Base-by-base conservation (phyloP, 768 basidiomycete species). In the Chalciporus pseudorubinellus region DNA sequence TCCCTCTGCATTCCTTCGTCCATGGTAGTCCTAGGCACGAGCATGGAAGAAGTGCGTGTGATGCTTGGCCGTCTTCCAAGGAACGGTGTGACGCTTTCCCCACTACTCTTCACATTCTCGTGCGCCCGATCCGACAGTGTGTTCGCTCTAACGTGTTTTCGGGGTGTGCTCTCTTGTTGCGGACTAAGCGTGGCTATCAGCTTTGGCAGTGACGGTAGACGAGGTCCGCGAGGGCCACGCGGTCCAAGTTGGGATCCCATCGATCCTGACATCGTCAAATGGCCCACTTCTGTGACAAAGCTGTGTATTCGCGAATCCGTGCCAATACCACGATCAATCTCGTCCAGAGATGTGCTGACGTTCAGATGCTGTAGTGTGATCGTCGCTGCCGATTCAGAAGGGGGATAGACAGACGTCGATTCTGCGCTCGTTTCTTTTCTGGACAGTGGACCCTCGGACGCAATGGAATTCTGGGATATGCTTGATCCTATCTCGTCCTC, bases 61-160 rank as follows among this genome's bases (percentile, higher is more conserved):
- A 60, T 44, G 21, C 55, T 50, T 12, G 66, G 60, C 38, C 48
- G 56, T 36, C 49, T 63, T 20, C 58, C 63, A 9, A 66, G 31
- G 51, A 70, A 68, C 7, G 68, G 63, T 38, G 19, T 56, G 39
- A 64, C 55, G 2, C 28, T n/a, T 6, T 53, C 58, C 31, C 52
- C 58, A 38, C 19, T 36, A 38, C 16, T 62, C 38, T 65, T 59
- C 22, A 72, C 62, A 56, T 77, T 79, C 46, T 77, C 71, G 49
- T 74, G 72, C 5, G 77, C 72, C 42, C 76, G 76, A 29, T 59
- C 56, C 31, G 75, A 63, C 64, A 83, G 79, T 18, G 65, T 68
- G 39, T 59, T 57, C 18, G 56, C 55, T 51, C 52, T 56, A 42
- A 20, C 20, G 20, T 56, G 53, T 59, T 53, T 63, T 52, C 52